Base-by-base conservation (phyloP, 2,329 filamentous ascomycete species). In the Lachnellula hyalina region DNA sequence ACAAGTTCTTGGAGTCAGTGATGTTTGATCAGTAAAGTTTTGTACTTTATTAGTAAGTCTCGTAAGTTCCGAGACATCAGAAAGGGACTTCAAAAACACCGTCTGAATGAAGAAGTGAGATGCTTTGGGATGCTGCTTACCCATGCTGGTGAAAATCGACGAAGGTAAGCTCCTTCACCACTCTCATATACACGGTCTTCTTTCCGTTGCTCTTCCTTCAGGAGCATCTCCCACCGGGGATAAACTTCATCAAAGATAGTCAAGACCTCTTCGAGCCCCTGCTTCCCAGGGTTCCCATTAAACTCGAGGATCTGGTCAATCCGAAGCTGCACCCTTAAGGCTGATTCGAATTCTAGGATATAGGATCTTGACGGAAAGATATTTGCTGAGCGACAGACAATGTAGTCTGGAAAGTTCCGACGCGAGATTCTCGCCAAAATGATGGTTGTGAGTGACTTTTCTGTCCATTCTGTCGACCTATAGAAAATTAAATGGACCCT, bases 401-500 rank as follows among this genome's bases (percentile, higher is more conserved):
- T 82, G 66, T 96, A 99, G 3, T 87, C 77, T 0, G 93, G 92
- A 61, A 96, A 99, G 68, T 92, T 94, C 36, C 90, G 81, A 44
- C 85, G 82, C 2, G 92, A 89, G 54, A 96, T 96, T 60, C 93
- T 92, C 7, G 94, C 90, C 5, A 99, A 79, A 45, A 99, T 96
- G 52, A 97, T 93, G 0, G 92, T 93, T 1, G 90, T 97, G 14
- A 99, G 75, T 1, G 93, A 96, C 70, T 96, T 97, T 65, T 97
- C 93, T 0, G 92, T 96, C 94, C 94, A 99, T 69, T 96, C 89
- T 0, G 90, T 95, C 9, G 92, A 96, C 55, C 93, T 82, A 70
- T 97, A 97, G 70, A 96, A 99, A 28, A 99, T 91, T 2, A 99
- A 75, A 72, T 97, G 94, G 0, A 97, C 91, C 25, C 94, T 83